Conservation (phyloP, 257 asterid species). For the Plectranthus barbatus region DNA sequence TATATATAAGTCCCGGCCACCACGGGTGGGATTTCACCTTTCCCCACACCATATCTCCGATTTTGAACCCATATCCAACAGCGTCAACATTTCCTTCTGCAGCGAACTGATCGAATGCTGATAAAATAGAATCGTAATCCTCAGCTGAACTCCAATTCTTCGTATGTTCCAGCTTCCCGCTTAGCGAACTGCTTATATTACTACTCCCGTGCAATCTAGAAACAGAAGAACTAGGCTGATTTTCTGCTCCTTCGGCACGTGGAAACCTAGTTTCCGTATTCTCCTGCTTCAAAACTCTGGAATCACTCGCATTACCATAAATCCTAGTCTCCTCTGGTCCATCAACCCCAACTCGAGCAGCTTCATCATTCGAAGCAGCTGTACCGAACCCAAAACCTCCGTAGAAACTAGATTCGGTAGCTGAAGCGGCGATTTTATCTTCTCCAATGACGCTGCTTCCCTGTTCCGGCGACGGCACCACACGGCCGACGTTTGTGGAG, state of each 20-base stretch:
- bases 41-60: constrained; percentile 99
- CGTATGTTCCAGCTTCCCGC: background rate
- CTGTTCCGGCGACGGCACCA: constrained; percentile 5
- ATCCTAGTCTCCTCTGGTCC: constrained; percentile 11
- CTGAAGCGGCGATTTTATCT: background rate
- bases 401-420: background rate
- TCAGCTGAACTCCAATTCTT: background rate
- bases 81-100: constrained; percentile 33
- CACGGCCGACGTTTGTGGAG: constrained; percentile 13
- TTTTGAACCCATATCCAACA: constrained; percentile 55
- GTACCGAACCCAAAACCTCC: background rate
- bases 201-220: constrained; percentile 5
- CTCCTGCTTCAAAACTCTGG: constrained; percentile 10
- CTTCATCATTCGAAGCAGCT: constrained; percentile 6
- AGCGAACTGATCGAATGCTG: constrained; percentile 62
- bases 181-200: background rate
- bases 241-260: background rate
- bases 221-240: background rate
- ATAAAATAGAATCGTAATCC: constrained; percentile 25
- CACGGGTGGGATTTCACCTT: constrained; percentile 97
- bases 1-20: constrained; percentile 94
- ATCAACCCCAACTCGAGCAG: constrained; percentile 7
- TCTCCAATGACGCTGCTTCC: background rate
- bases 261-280: background rate
- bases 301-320: constrained; percentile 5